These are phyloP conservation scores for Tagetes patula DNA, from an alignment of 129 eudicot species.

Conservation along the genomic window DNA sequence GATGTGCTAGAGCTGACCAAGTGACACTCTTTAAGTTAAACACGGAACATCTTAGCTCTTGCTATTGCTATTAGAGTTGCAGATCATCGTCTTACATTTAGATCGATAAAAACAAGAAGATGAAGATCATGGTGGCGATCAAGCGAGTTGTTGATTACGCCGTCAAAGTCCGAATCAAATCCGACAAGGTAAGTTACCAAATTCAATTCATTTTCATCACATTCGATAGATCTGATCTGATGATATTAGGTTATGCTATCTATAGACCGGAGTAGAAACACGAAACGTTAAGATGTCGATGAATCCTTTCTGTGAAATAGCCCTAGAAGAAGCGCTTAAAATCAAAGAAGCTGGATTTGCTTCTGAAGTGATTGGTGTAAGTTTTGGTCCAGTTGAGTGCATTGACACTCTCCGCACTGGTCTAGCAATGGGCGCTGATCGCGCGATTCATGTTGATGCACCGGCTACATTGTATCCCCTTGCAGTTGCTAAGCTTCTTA, in stretches of 20 bases:
- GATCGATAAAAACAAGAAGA: constrained; percentile 1
- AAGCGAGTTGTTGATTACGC: constrained; percentile 95
- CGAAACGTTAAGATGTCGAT: constrained; percentile 94
- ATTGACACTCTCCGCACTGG: constrained; percentile 86
- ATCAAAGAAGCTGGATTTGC: constrained; percentile 69
- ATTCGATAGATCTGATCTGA: no score
- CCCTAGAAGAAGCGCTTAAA: constrained; percentile 76
- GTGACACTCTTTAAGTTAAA: no score
- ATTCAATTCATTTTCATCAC: background rate
- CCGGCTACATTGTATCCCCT: constrained; percentile 50
- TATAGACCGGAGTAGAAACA: constrained; percentile 84
- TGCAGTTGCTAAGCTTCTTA: constrained; percentile 74
- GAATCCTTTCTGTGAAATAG: constrained; percentile 98
- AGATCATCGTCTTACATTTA: no score
- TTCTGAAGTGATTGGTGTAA: constrained; percentile 86
- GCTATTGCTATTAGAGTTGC: no score
- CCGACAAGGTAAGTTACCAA: constrained; percentile 69
- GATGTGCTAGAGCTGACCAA: no score
- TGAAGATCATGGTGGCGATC: constrained; percentile 95
- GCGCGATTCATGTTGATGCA: constrained; percentile 88
- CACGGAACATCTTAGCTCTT: no score
- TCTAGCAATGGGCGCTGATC: constrained; percentile 96
- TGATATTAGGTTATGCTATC: background rate
- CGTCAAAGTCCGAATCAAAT: constrained; percentile 83
- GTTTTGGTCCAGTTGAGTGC: constrained; percentile 72